phyloP scores from a whole-genome alignment of 2,329 filamentous ascomycete species.

The Coniochaeta hoffmannii region DNA sequence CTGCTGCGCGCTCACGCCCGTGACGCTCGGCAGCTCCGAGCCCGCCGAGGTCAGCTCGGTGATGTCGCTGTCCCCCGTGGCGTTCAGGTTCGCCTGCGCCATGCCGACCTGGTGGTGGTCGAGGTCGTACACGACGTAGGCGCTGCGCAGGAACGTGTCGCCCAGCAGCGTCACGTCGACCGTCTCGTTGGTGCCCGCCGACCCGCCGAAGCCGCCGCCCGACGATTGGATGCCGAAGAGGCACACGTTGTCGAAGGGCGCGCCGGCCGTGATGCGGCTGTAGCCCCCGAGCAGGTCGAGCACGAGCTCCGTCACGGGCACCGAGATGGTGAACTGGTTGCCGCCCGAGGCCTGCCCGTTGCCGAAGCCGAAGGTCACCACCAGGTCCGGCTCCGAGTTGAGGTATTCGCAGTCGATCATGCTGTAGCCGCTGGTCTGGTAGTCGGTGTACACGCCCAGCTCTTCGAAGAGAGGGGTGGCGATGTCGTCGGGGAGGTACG shows the following conservation, averaged over 20 bases:
- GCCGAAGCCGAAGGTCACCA: constrained; percentile 33
- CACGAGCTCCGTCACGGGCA: constrained; percentile 29
- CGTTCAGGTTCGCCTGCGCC: constrained; percentile 44
- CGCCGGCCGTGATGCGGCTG: constrained; percentile 14
- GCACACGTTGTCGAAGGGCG: constrained; percentile 37
- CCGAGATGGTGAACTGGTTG: constrained; percentile 12
- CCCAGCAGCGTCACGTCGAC: constrained; percentile 29
- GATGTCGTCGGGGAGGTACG: constrained; percentile 50
- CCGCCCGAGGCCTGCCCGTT: constrained; percentile 20
- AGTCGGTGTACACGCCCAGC: constrained; percentile 31
- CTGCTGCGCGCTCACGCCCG: constrained; percentile 33
- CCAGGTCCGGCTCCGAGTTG: constrained; percentile 20
- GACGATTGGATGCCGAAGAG: constrained; percentile 45
- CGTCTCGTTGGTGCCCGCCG: constrained; percentile 22
- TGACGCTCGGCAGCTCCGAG: constrained; percentile 32
- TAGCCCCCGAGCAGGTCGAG: constrained; percentile 27
- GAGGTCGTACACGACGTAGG: constrained; percentile 50
- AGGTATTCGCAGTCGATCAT: constrained; percentile 12
- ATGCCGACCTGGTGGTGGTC: constrained; percentile 41
- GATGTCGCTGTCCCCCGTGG: constrained; percentile 25
- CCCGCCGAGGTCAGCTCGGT: constrained; percentile 34
- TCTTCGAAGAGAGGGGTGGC: constrained; percentile 28
- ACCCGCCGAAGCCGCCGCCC: constrained; percentile 10
- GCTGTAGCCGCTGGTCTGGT: constrained; percentile 18
- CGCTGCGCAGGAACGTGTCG: constrained; percentile 38